Evolutionary conservation across 2,329 filamentous ascomycete species (phyloP).

Genomic region (Corniculantispora saksenae): DNA sequence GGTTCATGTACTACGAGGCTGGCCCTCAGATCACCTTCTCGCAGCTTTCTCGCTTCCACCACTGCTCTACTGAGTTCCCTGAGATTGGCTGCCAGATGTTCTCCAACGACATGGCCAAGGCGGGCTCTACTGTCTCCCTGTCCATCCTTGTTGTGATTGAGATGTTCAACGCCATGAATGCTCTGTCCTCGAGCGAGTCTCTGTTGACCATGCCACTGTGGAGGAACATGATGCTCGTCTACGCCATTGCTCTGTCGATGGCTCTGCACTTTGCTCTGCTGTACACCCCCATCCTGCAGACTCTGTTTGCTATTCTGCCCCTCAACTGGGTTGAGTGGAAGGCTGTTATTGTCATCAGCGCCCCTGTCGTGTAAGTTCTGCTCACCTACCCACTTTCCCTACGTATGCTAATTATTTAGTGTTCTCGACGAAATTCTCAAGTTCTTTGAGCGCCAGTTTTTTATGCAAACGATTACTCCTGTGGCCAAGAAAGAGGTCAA

Average conservation of each 20-base stretch:
- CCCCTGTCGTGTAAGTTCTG: constrained; percentile 81
- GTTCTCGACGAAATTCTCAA: constrained; percentile 85
- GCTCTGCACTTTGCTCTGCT: constrained; percentile 89
- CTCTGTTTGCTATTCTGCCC: constrained; percentile 86
- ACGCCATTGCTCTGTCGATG: constrained; percentile 92
- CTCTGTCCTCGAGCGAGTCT: constrained; percentile 91
- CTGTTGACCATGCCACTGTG: constrained; percentile 92
- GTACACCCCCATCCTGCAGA: constrained; percentile 87
- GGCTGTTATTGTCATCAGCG: constrained; percentile 84
- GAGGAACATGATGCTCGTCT: constrained; percentile 98
- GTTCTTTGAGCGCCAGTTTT: constrained; percentile 68
- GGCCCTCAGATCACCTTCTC: constrained; percentile 91
- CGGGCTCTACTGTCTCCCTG: constrained; percentile 89
- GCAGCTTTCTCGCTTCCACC: constrained; percentile 91
- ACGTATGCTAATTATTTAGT: constrained; percentile 44
- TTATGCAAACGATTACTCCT: constrained; percentile 52
- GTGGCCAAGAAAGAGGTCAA: constrained; percentile 47
- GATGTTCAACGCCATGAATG: constrained; percentile 99
- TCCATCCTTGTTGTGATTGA: constrained; percentile 95
- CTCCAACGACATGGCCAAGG: constrained; percentile 78
- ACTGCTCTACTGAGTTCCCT: constrained; percentile 81
- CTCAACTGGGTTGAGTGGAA: constrained; percentile 87
- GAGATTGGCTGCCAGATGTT: constrained; percentile 95
- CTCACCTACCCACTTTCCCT: not conserved
- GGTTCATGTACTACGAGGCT: constrained; percentile 93